Base-by-base conservation (phyloP, 1,284 basidiomycete species). In the Ustilago xerochloae region DNA sequence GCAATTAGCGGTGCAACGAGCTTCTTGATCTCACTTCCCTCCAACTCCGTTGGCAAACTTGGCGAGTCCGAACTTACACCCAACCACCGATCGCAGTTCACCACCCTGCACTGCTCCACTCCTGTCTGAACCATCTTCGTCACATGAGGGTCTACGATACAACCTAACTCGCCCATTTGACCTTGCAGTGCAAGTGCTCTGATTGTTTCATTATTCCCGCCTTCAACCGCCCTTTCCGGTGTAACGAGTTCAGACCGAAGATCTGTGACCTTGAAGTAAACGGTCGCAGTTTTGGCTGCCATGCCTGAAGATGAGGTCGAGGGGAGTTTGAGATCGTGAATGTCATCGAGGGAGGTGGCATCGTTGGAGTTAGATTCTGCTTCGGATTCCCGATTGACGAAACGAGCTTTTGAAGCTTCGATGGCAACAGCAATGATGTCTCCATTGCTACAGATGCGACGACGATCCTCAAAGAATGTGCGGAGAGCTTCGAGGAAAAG, bases 121-220 rank as follows among this genome's bases (percentile, higher is more conserved):
- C 94, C 94, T 1, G 89, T 88, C 85, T 94, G 93, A 7, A 92
- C 83, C 79, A 97, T 89, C 61, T 90, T 89, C 32, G 94, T 94
- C 16, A 75, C 72, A 16, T 75, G 60, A 12, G 72, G 66, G 48
- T 75, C 72, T 9, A 75, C 72, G 88, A 92, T 92, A 80, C 92
- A 96, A 0, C 96, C 96, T 7, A 94, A 84, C 80, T 93, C 89
- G 8, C 92, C 92, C 8, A 87, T 61, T 24, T 75, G 76, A 16
- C 82, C 59, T 28, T 56, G 70, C 38, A 84, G 36, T 24, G 50
- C 57, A 5, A 78, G 57, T 28, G 56, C 45, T 15, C 43, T 63
- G 43, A 32, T 56, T 10, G 58, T 61, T 32, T 76, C 70, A 43
- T 56, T 46, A 49, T 48, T 53, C 39, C 51, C 20, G 39, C 66